Conservation (phyloP, 2,329 filamentous ascomycete species). For the Aspergillus costaricaensis region DNA sequence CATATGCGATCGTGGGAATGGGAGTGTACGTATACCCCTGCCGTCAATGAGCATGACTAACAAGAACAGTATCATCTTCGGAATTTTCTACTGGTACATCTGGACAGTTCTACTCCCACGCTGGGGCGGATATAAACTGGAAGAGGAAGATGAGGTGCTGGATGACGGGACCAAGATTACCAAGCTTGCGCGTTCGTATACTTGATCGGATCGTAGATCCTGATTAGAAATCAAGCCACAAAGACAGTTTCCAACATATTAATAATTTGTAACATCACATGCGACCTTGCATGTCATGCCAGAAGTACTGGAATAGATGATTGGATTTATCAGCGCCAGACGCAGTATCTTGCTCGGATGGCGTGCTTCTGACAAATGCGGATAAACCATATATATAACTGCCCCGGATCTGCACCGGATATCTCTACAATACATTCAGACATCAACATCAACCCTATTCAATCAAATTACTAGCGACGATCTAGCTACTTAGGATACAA, state of each 20-base stretch:
- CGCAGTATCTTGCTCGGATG: conserved; percentile 26
- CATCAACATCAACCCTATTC: neutral
- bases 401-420: neutral
- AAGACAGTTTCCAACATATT: neutral
- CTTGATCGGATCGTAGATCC: neutral
- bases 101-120: conserved; percentile 64
- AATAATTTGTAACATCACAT: neutral
- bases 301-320: too few species aligned
- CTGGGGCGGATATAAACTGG: conserved; percentile 61
- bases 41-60: conserved; percentile 28
- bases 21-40: conserved; percentile 40
- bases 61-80: conserved; percentile 55
- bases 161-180: conserved; percentile 69
- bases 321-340: conserved; percentile 34
- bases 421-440: neutral
- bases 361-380: conserved; percentile 40
- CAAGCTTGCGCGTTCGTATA: conserved; percentile 48
- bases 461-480: too few species aligned
- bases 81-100: conserved; percentile 67
- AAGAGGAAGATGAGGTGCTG: conserved; percentile 62
- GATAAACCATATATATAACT: neutral
- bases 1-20: conserved; percentile 56
- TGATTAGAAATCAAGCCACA: neutral
- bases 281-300: neutral
- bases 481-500: conserved; percentile 6